Base-by-base conservation (phyloP, 2,329 filamentous ascomycete species). In the Thelonectria rubi region DNA sequence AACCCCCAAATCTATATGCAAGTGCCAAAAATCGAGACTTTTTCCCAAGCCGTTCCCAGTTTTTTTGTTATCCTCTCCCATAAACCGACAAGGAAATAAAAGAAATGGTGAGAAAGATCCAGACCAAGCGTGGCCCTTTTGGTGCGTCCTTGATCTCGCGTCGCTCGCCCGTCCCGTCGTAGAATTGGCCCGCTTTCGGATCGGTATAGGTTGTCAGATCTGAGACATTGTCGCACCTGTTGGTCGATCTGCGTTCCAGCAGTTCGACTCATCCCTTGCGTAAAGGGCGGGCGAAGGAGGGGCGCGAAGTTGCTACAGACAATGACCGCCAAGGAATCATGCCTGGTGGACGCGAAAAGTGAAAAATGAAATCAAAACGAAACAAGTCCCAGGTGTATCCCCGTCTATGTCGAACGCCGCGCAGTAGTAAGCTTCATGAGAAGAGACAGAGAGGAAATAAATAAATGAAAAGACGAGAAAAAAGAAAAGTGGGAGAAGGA, bases 351-450 rank as follows among this genome's bases (percentile, higher is more conserved):
- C 3, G 34, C 15, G 34, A 37, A 10, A 37, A 37, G 34, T 3
- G 55, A 57, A 64, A 59, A 52, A 54, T 49, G 46, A 42, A 62
- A 64, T 46, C 58, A 65, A 72, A 37, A 37, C 34, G 34, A 37
- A 37, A 37, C 34, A 37, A 37, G 42, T 63, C 61, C 69, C 61
- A 48, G 50, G 60, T 57, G 50, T 61, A 65, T 59, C 51, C 61
- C 74, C 67, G 67, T 77, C 73, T 76, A 76, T 74, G 56, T 72
- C 63, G 60, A 76, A 76, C 75, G 74, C 75, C 75, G 62, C 62
- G 69, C 67, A 65, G 47, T 66, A 65, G 47, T 66, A 64, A 69
- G 58, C 55, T 30, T 58, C 68, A 52, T 59, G 47, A 57, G 43
- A 63, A 56, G 47, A 55, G 40, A 62, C 42, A 21, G 54, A 37